phyloP scores from a whole-genome alignment of 345 rosid species.

The Salix dunnii region DNA sequence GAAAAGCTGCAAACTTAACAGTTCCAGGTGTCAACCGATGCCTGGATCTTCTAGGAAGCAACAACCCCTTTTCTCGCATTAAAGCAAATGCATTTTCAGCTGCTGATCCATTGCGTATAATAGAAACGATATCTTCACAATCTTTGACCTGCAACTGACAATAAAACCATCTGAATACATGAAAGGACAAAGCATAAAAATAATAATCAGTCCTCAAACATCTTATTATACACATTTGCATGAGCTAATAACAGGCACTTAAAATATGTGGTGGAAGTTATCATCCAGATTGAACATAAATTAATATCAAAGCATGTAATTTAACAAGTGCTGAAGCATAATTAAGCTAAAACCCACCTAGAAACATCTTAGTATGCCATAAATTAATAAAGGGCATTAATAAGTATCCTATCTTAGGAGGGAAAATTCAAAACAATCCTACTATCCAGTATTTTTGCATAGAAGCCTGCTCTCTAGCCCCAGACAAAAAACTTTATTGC shows the following conservation, averaged over 20 bases:
- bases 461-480: background rate
- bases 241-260: slow-evolving; percentile 3
- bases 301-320: background rate
- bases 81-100: slow-evolving; percentile 87
- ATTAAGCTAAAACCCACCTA: background rate
- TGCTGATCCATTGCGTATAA: slow-evolving; percentile 90
- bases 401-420: background rate
- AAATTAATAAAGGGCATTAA: background rate
- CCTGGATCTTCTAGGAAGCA: slow-evolving; percentile 87
- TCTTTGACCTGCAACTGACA: slow-evolving; percentile 64
- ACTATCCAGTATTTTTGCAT: background rate
- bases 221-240: background rate
- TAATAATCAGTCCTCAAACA: background rate
- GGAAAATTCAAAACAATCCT: background rate
- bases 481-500: background rate
- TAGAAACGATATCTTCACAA: slow-evolving; percentile 68
- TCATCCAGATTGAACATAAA: background rate
- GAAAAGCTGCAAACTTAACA: slow-evolving; percentile 99
- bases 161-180: background rate
- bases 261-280: background rate
- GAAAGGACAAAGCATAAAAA: slow-evolving; percentile 3
- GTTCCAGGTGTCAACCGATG: slow-evolving; percentile 99
- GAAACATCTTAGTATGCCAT: background rate
- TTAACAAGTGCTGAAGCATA: background rate
- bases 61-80: slow-evolving; percentile 92